A percentile compares a stretch with the other conserved stretches of the same genome.
phyloP scores from a whole-genome alignment of 257 asterid species.

The Apocynum venetum region DNA sequence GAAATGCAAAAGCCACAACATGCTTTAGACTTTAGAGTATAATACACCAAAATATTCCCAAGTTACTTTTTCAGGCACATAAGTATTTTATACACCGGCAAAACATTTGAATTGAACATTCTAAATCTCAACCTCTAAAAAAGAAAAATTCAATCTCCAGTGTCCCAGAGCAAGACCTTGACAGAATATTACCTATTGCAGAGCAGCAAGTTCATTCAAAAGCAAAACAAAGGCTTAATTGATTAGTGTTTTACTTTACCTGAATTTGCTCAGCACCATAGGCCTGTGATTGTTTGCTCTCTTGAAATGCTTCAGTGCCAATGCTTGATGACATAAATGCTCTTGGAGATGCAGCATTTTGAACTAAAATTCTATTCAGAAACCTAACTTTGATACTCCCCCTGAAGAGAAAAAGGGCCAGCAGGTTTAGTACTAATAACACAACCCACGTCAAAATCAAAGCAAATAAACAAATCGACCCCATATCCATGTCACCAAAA shows the following conservation, averaged over 20 bases:
- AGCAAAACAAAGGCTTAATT: neutral
- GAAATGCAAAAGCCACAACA: neutral
- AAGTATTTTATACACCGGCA: neutral
- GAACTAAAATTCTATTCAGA: slow-evolving; percentile 31
- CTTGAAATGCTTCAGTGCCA: slow-evolving; percentile 57
- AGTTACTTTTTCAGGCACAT: neutral
- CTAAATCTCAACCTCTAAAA: neutral
- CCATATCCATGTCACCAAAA: neutral
- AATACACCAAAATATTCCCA: neutral
- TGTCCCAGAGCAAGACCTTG: neutral
- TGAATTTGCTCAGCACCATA: slow-evolving; percentile 98
- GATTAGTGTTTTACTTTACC: slow-evolving; percentile 34
- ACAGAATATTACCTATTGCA: neutral
- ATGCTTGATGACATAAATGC: slow-evolving; percentile 75
- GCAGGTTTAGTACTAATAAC: neutral
- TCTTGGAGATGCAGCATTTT: slow-evolving; percentile 46
- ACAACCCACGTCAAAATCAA: slow-evolving; percentile 2
- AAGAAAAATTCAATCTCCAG: neutral
- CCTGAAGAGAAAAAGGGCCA: slow-evolving; percentile 36
- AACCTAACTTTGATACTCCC: slow-evolving; percentile 43
- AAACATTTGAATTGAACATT: neutral
- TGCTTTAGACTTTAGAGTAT: neutral
- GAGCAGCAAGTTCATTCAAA: neutral
- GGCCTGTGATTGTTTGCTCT: slow-evolving; percentile 47
- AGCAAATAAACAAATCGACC: neutral